These are phyloP conservation scores for Pelargonium australe DNA, from an alignment of 441 rosid genomes.

Conservation along the genomic window DNA sequence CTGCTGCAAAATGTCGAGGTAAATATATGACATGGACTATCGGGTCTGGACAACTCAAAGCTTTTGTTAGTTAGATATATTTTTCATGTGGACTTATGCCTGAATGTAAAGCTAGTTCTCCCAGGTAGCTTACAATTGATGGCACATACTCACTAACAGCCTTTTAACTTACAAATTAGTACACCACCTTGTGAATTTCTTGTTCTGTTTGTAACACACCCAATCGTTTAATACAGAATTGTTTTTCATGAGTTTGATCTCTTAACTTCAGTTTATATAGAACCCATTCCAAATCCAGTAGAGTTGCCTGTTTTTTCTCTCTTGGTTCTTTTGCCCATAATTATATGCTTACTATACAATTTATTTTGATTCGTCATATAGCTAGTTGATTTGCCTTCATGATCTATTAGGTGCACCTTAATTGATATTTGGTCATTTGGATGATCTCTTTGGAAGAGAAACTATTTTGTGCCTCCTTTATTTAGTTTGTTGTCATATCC, in stretches of 20 bases:
- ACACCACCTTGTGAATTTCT: slow-evolving; percentile 6
- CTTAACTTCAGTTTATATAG: not conserved
- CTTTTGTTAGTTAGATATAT: not conserved
- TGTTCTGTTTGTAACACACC: slow-evolving; percentile 1
- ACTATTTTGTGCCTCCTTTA: not conserved
- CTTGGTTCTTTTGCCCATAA: not conserved
- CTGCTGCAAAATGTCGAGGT: slow-evolving; percentile 25
- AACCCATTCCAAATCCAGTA: too few species aligned
- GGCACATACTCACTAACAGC: not conserved
- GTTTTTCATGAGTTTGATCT: not conserved
- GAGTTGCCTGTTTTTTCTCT: too few species aligned
- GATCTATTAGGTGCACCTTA: not conserved
- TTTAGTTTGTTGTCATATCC: not conserved
- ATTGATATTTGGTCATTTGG: not conserved
- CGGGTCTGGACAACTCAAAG: slow-evolving; percentile 10
- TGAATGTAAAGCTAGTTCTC: slow-evolving; percentile 9
- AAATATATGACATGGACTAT: slow-evolving; percentile 21
- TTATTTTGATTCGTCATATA: not conserved
- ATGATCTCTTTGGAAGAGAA: not conserved
- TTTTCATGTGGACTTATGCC: not conserved
- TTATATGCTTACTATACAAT: not conserved
- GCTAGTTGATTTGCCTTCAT: not conserved
- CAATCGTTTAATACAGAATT: not conserved
- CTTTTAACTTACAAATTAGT: not conserved
- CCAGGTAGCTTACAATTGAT: not conserved